A percentile compares a stretch with the other conserved stretches of the same genome.
These are phyloP conservation scores for Parietichytrium sp. DNA, from an alignment of 108 stramenopile genomes.

Conservation along the genomic window DNA sequence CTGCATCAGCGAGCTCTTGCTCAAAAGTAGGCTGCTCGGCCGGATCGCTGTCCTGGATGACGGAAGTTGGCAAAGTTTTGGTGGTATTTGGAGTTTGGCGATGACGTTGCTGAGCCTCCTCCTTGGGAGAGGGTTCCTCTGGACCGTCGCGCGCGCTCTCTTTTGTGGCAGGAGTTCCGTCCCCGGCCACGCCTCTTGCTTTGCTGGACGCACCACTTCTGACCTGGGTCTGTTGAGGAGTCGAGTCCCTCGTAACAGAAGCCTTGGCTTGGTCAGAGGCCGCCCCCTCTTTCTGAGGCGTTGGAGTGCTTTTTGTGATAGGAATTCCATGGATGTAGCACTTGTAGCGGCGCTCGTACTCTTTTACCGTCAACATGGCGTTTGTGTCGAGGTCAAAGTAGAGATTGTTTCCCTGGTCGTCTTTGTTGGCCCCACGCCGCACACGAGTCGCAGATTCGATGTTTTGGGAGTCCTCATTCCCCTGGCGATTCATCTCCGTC, in stretches of 20 bases:
- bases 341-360: background rate
- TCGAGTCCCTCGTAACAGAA: too few species aligned
- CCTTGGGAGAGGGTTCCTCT: background rate
- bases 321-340: background rate
- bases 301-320: background rate
- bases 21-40: background rate
- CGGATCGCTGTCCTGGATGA: background rate
- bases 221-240: too few species aligned
- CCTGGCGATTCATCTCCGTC: background rate
- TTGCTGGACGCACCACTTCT: too few species aligned
- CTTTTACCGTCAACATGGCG: background rate
- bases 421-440: background rate
- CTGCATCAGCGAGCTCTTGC: slow-evolving; percentile 1
- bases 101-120: background rate
- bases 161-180: background rate
- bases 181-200: background rate
- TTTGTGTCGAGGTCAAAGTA: background rate
- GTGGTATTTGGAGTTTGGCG: background rate
- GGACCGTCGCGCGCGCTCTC: background rate
- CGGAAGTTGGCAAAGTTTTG: too few species aligned
- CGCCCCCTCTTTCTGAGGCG: background rate
- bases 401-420: background rate
- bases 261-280: too few species aligned
- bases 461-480: background rate
- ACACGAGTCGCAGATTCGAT: slow-evolving; percentile 24